Conservation (phyloP, 805 yeast genomes). For the Pichia manshurica region DNA sequence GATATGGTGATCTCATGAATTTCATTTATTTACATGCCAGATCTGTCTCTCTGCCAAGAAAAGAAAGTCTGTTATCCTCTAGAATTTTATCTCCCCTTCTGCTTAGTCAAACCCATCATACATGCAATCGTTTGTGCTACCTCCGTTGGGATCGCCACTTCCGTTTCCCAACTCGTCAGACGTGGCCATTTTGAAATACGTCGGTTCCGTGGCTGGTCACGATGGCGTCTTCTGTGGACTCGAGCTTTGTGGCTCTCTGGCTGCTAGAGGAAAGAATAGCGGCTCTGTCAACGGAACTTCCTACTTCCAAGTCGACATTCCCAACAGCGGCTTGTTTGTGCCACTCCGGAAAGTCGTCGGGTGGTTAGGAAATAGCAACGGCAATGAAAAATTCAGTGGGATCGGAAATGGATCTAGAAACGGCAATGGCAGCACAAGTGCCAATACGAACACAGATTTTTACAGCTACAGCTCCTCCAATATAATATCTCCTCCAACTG, state of each 20-base stretch:
- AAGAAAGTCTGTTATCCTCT: no score
- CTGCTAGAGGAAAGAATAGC: conserved; percentile 69
- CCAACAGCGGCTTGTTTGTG: conserved; percentile 72
- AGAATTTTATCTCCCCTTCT: no score
- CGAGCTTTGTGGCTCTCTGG: conserved; percentile 65
- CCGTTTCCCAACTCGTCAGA: conserved; percentile 29
- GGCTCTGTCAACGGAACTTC: conserved; percentile 72
- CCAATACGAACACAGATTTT: background rate
- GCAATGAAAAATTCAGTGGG: background rate
- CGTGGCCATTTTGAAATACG: conserved; percentile 58
- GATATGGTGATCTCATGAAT: no score
- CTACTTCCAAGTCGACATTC: conserved; percentile 60
- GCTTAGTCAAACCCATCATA: no score
- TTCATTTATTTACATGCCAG: no score
- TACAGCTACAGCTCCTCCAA: no score
- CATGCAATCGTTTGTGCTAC: conserved; percentile 1
- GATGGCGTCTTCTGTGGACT: conserved; percentile 80
- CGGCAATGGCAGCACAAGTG: background rate
- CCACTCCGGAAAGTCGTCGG: conserved; percentile 40
- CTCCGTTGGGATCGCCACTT: conserved; percentile 7
- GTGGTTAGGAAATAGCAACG: conserved; percentile 3
- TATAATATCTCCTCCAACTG: no score
- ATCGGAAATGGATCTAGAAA: no score
- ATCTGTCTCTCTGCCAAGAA: no score
- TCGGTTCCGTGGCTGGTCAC: conserved; percentile 70